These are phyloP conservation scores for Backusella mclennaniae DNA, from an alignment of 192 early-diverging fungal species.

Conservation along the genomic window DNA sequence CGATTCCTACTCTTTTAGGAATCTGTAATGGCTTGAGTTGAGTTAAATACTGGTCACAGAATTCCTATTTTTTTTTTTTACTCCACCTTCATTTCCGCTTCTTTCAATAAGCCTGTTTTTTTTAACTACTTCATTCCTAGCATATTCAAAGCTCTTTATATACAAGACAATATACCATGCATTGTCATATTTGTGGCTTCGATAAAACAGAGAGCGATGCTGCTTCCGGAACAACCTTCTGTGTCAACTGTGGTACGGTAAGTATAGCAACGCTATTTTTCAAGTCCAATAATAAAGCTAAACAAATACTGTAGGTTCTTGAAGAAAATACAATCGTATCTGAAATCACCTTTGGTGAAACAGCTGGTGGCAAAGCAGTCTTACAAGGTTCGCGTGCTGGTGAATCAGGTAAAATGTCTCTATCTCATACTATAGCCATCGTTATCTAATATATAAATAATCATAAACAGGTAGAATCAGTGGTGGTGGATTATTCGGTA, in stretches of 20 bases:
- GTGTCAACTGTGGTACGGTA: constrained; percentile 26
- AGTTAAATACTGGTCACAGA: too few species aligned
- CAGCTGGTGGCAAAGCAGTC: constrained; percentile 81
- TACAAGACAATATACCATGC: background rate
- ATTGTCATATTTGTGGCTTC: constrained; percentile 30
- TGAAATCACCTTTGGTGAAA: constrained; percentile 90
- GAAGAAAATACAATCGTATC: constrained; percentile 93
- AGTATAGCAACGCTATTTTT: background rate
- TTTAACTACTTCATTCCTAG: too few species aligned
- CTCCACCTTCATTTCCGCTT: too few species aligned
- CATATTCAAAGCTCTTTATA: too few species aligned
- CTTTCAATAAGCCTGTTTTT: too few species aligned
- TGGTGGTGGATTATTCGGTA: constrained; percentile 42
- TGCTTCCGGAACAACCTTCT: constrained; percentile 21
- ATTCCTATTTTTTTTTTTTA: too few species aligned
- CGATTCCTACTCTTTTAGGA: background rate
- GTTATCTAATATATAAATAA: background rate
- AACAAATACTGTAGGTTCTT: constrained; percentile 57
- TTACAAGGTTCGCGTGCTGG: constrained; percentile 65
- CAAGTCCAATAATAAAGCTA: too few species aligned
- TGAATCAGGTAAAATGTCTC: constrained; percentile 16
- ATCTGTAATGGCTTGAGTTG: background rate
- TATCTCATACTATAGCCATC: too few species aligned
- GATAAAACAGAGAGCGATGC: constrained; percentile 21
- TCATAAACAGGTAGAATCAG: constrained; percentile 37